Percentiles rank a stretch among this genome's conserved stretches.
Evolutionary conservation across 2,329 filamentous ascomycete species (phyloP).

Genomic region (Penicillium hordei): DNA sequence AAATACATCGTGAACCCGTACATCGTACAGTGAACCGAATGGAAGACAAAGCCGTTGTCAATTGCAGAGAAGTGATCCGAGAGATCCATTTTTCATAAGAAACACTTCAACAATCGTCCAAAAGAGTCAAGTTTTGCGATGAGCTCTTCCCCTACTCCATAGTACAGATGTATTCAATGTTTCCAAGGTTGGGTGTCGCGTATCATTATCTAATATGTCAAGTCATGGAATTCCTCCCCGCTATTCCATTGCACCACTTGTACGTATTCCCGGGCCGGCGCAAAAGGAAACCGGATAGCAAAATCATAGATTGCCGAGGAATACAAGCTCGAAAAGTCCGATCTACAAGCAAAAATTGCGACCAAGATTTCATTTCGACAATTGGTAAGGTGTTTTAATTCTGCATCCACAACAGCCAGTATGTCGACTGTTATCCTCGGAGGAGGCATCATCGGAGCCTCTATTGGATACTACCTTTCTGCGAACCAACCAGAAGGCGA

Average conservation of each 20-base stretch:
- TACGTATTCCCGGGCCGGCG: not conserved
- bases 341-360: not conserved
- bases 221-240: not conserved
- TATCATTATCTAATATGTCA: not conserved
- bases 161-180: not conserved
- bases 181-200: not conserved
- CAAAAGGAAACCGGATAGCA: not conserved
- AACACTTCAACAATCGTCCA: not conserved
- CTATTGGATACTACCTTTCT: slow-evolving; percentile 71
- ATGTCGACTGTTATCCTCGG: slow-evolving; percentile 66
- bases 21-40: not conserved
- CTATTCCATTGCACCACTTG: not conserved
- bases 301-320: not conserved
- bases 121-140: not conserved
- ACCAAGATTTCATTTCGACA: not conserved
- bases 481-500: slow-evolving; percentile 34
- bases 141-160: not conserved
- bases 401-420: slow-evolving; percentile 3
- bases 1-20: not conserved
- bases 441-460: slow-evolving; percentile 67
- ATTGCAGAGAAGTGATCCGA: not conserved
- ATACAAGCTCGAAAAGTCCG: not conserved
- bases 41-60: not conserved
- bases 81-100: not conserved
- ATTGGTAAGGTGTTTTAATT: not conserved